Conservation (phyloP, 202 grass and related monocot genomes). For the Saccharum hybrid region DNA sequence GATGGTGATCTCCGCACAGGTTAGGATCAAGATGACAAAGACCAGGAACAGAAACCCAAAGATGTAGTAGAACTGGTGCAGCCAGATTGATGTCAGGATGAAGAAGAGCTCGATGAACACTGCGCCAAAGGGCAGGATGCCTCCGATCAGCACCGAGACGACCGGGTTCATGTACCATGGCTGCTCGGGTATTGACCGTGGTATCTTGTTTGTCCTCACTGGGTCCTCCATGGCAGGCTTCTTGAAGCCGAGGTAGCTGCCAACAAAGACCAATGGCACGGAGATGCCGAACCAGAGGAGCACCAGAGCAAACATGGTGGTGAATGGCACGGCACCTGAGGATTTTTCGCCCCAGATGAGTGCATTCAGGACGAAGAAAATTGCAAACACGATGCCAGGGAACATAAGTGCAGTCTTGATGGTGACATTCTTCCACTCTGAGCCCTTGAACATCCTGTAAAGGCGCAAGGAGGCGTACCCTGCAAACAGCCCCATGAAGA, state of each 20-base stretch:
- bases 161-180: slow-evolving; percentile 91
- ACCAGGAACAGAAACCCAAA: slow-evolving; percentile 92
- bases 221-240: slow-evolving; percentile 67
- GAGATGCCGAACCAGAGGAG: slow-evolving; percentile 94
- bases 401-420: slow-evolving; percentile 77
- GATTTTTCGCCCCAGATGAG: slow-evolving; percentile 94
- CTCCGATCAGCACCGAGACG: slow-evolving; percentile 76
- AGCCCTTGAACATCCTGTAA: slow-evolving; percentile 76
- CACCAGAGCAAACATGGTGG: slow-evolving; percentile 87
- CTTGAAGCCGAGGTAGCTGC: slow-evolving; percentile 87
- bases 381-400: slow-evolving; percentile 57
- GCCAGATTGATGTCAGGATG: slow-evolving; percentile 91
- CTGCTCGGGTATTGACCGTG: slow-evolving; percentile 76
- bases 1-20: slow-evolving; percentile 85
- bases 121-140: slow-evolving; percentile 88
- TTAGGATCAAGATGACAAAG: slow-evolving; percentile 74
- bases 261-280: slow-evolving; percentile 69
- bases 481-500: slow-evolving; percentile 86
- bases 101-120: slow-evolving; percentile 98
- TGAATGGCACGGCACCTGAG: slow-evolving; percentile 82
- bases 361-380: slow-evolving; percentile 83
- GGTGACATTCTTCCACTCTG: slow-evolving; percentile 80
- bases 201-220: slow-evolving; percentile 86
- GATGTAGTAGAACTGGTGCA: slow-evolving; percentile 96
- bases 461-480: slow-evolving; percentile 75